Conservation (phyloP, 352 stramenopile genomes). For the Pythium sp. region DNA sequence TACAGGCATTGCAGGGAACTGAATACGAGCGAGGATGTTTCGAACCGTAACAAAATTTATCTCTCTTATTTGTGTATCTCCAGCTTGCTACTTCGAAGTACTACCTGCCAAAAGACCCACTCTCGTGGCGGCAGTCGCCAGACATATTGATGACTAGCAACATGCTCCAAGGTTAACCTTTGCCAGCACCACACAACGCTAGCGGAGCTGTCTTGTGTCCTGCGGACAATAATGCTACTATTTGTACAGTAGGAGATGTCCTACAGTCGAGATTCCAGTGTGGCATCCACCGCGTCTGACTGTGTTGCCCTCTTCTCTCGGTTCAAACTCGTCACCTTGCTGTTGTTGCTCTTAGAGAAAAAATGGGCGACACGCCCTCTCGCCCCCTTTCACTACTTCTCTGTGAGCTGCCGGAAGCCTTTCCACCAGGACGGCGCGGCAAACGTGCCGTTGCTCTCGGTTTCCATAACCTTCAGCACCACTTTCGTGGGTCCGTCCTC, state of each 20-base stretch:
- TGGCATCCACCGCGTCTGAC: not conserved
- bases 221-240: not conserved
- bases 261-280: not conserved
- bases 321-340: not conserved
- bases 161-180: too few species aligned
- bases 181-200: not conserved
- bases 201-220: too few species aligned
- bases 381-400: constrained; percentile 66
- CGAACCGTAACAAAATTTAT: not conserved
- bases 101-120: not conserved
- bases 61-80: not conserved
- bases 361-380: not conserved
- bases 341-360: not conserved
- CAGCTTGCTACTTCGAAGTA: not conserved
- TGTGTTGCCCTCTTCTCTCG: not conserved
- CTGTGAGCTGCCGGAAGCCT: constrained; percentile 90
- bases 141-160: not conserved
- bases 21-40: too few species aligned
- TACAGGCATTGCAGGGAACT: too few species aligned
- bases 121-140: not conserved
- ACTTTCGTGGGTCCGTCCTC: constrained; percentile 80
- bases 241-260: not conserved
- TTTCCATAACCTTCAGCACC: constrained; percentile 89
- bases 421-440: constrained; percentile 88
- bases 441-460: constrained; percentile 86